Conservation (phyloP, 1,284 basidiomycete species). For the Athelia sp. region DNA sequence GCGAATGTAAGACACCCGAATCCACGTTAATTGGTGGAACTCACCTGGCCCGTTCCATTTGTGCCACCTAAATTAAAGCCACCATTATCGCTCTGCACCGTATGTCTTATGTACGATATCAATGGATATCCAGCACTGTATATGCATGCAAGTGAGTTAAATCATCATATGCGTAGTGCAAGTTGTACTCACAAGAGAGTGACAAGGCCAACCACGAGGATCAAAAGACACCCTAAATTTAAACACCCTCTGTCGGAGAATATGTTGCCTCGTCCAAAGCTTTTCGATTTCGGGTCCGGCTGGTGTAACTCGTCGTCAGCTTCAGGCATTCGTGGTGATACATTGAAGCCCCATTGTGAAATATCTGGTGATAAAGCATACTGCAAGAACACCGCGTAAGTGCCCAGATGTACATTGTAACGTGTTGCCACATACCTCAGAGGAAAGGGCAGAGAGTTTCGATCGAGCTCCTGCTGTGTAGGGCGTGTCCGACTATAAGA, state of each 20-base stretch:
- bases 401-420: not conserved
- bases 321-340: constrained; percentile 48
- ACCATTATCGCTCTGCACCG: constrained; percentile 27
- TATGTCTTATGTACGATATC: constrained; percentile 32
- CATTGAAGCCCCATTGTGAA: constrained; percentile 58
- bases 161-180: not conserved
- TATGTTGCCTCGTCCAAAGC: constrained; percentile 14
- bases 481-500: not conserved
- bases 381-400: constrained; percentile 26
- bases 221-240: constrained; percentile 61
- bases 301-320: constrained; percentile 42
- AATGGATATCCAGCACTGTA: constrained; percentile 36
- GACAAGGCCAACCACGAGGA: constrained; percentile 43
- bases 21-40: constrained; percentile 10
- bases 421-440: not conserved
- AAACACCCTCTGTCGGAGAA: constrained; percentile 45
- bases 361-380: constrained; percentile 73
- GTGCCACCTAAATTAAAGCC: constrained; percentile 76
- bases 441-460: not conserved
- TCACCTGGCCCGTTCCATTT: constrained; percentile 66
- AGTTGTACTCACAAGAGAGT: constrained; percentile 44
- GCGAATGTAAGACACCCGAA: constrained; percentile 25
- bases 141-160: constrained; percentile 6
- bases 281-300: constrained; percentile 31
- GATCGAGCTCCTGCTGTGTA: constrained; percentile 1